A percentile compares a stretch with the other conserved stretches of the same genome.
Conservation (phyloP, 345 rosid genomes). For the Salix udensis region DNA sequence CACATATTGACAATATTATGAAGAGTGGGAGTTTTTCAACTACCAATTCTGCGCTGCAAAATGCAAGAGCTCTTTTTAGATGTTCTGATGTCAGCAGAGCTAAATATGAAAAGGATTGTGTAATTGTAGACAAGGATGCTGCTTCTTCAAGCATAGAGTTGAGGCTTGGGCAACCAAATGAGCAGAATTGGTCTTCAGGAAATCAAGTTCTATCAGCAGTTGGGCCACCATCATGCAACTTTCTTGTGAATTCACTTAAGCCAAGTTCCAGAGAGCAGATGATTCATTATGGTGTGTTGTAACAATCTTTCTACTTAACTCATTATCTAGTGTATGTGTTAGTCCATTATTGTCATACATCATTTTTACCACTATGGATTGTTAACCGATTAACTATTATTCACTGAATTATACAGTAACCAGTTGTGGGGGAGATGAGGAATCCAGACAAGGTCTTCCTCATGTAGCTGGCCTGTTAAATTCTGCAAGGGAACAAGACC, state of each 20-base stretch:
- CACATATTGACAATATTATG: slow-evolving; percentile 21
- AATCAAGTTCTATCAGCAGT: slow-evolving; percentile 20
- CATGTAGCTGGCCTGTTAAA: slow-evolving; percentile 20
- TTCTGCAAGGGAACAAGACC: slow-evolving; percentile 22
- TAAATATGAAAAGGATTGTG: slow-evolving; percentile 18
- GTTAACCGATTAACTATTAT: slow-evolving; percentile 15
- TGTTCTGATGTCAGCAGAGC: slow-evolving; percentile 12
- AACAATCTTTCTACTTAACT: slow-evolving; percentile 12
- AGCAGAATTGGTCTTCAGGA: slow-evolving; percentile 30
- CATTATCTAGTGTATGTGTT: not conserved
- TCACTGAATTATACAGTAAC: slow-evolving; percentile 36
- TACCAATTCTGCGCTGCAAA: slow-evolving; percentile 16
- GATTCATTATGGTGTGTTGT: slow-evolving; percentile 34
- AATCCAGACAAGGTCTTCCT: slow-evolving; percentile 22
- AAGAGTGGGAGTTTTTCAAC: slow-evolving; percentile 24
- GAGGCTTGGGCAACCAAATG: slow-evolving; percentile 53
- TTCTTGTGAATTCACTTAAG: slow-evolving; percentile 15
- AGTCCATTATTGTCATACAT: slow-evolving; percentile 6
- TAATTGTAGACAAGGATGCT: slow-evolving; percentile 20
- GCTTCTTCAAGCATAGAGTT: slow-evolving; percentile 44
- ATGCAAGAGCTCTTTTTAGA: slow-evolving; percentile 11
- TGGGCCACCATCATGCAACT: slow-evolving; percentile 19
- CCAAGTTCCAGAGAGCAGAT: slow-evolving; percentile 28
- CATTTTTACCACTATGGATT: slow-evolving; percentile 3
- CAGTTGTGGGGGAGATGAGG: slow-evolving; percentile 19